Percentiles rank a stretch among this genome's conserved stretches.
These are phyloP conservation scores for Penicillium sp. DNA, from an alignment of 2,329 filamentous ascomycete genomes.

Conservation along the genomic window DNA sequence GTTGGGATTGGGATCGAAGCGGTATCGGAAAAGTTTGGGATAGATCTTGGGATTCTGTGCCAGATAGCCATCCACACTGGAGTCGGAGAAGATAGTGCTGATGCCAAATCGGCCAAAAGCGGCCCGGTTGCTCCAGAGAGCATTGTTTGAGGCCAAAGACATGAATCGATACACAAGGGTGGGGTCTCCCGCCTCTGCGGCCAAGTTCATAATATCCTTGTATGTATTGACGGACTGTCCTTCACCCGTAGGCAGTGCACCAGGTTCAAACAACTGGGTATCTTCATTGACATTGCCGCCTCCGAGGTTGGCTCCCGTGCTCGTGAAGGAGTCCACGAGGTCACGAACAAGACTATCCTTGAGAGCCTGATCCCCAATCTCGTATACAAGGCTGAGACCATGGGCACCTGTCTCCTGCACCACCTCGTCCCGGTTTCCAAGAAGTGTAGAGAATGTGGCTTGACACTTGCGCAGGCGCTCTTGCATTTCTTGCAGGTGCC, in stretches of 20 bases:
- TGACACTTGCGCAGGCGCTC: slow-evolving; percentile 74
- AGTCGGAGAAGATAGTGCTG: slow-evolving; percentile 86
- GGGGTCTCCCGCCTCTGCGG: slow-evolving; percentile 94
- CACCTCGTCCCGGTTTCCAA: slow-evolving; percentile 85
- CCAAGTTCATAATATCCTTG: slow-evolving; percentile 92
- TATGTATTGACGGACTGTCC: slow-evolving; percentile 90
- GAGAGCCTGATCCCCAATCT: slow-evolving; percentile 77
- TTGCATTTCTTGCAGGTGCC: slow-evolving; percentile 72
- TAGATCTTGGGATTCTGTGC: slow-evolving; percentile 88
- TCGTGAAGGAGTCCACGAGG: slow-evolving; percentile 84
- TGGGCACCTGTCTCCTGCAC: slow-evolving; percentile 94
- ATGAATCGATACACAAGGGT: slow-evolving; percentile 98
- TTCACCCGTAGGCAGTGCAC: slow-evolving; percentile 84
- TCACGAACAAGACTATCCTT: slow-evolving; percentile 83
- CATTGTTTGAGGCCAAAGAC: slow-evolving; percentile 92
- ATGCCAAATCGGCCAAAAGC: slow-evolving; percentile 93
- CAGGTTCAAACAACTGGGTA: slow-evolving; percentile 90
- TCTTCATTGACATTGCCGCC: slow-evolving; percentile 79
- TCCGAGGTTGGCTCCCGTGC: slow-evolving; percentile 58
- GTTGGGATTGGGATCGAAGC: slow-evolving; percentile 91
- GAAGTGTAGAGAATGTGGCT: slow-evolving; percentile 78
- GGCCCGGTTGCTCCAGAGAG: slow-evolving; percentile 94
- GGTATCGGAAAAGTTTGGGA: slow-evolving; percentile 88
- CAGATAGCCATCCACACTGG: slow-evolving; percentile 65
- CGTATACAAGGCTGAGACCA: slow-evolving; percentile 88